Conservation (phyloP, 2,329 filamentous ascomycete genomes). For the Polychaeton citri region DNA sequence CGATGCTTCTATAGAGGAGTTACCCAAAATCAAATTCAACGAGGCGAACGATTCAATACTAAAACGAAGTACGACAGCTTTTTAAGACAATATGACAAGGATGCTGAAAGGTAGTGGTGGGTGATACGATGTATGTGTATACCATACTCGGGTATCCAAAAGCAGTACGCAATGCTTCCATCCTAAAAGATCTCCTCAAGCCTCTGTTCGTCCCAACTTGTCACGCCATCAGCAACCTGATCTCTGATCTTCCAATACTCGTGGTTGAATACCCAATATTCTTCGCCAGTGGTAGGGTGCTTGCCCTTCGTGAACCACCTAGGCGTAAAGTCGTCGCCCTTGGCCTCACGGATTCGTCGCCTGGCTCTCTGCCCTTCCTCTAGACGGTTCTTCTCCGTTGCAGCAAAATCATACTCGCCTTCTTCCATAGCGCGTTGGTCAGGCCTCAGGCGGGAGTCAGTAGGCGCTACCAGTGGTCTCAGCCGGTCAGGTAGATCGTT, state of each 20-base stretch:
- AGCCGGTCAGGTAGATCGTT: constrained; percentile 86
- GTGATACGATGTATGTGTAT: too few relatives aligned
- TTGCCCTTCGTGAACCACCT: constrained; percentile 68
- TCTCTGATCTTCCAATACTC: constrained; percentile 74
- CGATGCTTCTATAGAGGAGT: too few relatives aligned
- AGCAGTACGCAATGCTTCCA: too few relatives aligned
- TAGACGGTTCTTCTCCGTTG: constrained; percentile 83
- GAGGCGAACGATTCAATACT: too few relatives aligned
- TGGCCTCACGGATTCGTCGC: constrained; percentile 57
- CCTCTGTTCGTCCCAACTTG: constrained; percentile 46
- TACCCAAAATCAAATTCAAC: too few relatives aligned
- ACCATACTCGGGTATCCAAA: too few relatives aligned
- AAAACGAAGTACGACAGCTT: too few relatives aligned
- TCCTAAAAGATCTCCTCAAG: constrained; percentile 66
- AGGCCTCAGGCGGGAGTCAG: constrained; percentile 81
- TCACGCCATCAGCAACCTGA: constrained; percentile 48
- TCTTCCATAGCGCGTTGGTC: constrained; percentile 98
- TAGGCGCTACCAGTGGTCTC: constrained; percentile 65
- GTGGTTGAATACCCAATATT: constrained; percentile 80
- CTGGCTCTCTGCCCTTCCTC: constrained; percentile 81
- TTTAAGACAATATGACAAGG: too few relatives aligned
- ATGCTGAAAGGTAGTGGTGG: too few relatives aligned
- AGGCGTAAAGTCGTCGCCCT: constrained; percentile 68
- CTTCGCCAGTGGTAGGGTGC: constrained; percentile 71
- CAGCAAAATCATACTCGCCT: constrained; percentile 88